A percentile compares a stretch with the other conserved stretches of the same genome.
Evolutionary conservation across 2,329 filamentous ascomycete genomes (phyloP).

Genomic region (Colletotrichum lentis): DNA sequence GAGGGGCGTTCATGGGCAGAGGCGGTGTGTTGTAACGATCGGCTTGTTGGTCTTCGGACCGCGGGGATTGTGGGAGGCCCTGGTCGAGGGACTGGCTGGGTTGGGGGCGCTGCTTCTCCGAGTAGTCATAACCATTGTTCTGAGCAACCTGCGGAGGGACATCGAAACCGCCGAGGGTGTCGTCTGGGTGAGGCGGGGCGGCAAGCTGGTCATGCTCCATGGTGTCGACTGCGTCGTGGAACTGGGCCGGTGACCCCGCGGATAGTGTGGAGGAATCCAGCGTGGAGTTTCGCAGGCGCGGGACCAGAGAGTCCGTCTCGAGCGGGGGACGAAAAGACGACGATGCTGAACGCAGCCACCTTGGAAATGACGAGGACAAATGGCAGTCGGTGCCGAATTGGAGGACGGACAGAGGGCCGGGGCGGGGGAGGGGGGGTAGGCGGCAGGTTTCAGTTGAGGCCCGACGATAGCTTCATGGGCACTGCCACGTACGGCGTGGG

Average conservation of each 20-base stretch:
- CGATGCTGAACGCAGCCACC: conserved; percentile 15
- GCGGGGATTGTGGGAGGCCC: conserved; percentile 51
- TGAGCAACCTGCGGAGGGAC: conserved; percentile 52
- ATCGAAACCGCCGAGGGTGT: conserved; percentile 60
- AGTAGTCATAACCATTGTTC: conserved; percentile 48
- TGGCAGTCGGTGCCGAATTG: conserved; percentile 18
- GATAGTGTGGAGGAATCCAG: conserved; percentile 63
- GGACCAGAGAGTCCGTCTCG: conserved; percentile 38
- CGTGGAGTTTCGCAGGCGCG: conserved; percentile 44
- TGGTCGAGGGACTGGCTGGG: conserved; percentile 62
- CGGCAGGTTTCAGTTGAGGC: conserved; percentile 36
- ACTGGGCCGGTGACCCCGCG: conserved; percentile 60
- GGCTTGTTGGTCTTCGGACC: conserved; percentile 55
- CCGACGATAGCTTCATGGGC: conserved; percentile 36
- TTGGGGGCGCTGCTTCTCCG: conserved; percentile 47
- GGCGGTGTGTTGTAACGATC: conserved; percentile 58
- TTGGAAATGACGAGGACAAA: conserved; percentile 13
- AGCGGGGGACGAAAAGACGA: conserved; percentile 35
- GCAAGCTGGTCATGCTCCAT: conserved; percentile 58
- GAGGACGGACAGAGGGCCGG: conserved; percentile 11
- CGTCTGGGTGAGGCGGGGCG: conserved; percentile 55
- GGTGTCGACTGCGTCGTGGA: conserved; percentile 60
- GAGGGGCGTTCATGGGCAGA: conserved; percentile 49
- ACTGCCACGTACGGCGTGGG: conserved; percentile 24
- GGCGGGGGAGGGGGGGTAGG: conserved; percentile 20